Conservation (phyloP, 805 yeast species). For the Torulaspora franciscae region DNA sequence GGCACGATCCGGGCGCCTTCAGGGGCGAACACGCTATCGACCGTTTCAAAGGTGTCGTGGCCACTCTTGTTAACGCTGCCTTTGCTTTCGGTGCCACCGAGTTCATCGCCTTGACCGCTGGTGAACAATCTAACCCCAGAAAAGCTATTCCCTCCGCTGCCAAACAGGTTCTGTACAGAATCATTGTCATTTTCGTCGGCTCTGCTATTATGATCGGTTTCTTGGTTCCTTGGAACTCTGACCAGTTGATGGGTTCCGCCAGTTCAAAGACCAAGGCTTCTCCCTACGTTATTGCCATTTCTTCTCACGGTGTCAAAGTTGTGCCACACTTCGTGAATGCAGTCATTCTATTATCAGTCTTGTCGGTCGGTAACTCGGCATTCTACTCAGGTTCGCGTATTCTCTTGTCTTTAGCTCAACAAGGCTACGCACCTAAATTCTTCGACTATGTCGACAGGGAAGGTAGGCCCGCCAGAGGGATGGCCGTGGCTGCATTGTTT, state of each 20-base stretch:
- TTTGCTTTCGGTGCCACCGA: conserved; percentile 66
- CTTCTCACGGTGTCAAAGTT: conserved; percentile 49
- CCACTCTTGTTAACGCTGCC: conserved; percentile 63
- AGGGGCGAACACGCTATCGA: conserved; percentile 39
- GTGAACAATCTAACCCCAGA: conserved; percentile 63
- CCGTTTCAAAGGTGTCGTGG: conserved; percentile 58
- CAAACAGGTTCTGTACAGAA: conserved; percentile 67
- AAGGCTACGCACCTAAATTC: conserved; percentile 54
- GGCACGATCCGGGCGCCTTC: conserved; percentile 62
- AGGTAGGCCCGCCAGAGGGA: conserved; percentile 60
- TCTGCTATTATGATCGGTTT: conserved; percentile 52
- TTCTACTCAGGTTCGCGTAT: conserved; percentile 47
- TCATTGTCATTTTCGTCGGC: conserved; percentile 52
- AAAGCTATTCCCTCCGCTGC: conserved; percentile 60
- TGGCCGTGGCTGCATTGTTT: conserved; percentile 46
- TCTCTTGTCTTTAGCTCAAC: conserved; percentile 50
- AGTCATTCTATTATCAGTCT: conserved; percentile 57
- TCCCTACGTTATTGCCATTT: conserved; percentile 71
- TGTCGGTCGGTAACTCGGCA: conserved; percentile 55
- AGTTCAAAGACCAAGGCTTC: conserved; percentile 55
- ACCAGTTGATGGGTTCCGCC: conserved; percentile 44
- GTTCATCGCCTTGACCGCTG: conserved; percentile 61
- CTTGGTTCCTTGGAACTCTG: conserved; percentile 55
- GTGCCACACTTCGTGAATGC: conserved; percentile 62
- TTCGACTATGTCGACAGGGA: conserved; percentile 57